Base-by-base conservation (phyloP, 139 green algal genomes). In the Asterochloris erici region DNA sequence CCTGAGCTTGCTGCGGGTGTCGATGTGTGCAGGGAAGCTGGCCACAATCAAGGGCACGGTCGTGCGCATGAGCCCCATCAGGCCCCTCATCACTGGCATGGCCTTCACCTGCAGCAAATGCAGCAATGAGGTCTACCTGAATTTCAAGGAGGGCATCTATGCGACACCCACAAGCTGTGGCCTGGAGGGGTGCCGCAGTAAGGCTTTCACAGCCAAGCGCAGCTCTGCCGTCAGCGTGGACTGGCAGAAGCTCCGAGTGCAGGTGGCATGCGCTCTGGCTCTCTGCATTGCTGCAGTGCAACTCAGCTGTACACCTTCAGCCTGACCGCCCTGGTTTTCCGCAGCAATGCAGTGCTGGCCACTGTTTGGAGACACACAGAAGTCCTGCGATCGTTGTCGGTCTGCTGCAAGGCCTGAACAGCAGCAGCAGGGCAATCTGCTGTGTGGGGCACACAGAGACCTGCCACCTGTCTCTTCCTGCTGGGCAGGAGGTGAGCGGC, bases 161-260 rank as follows among this genome's bases (percentile, higher is more conserved):
- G 81, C 76, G 21, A 82, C 86, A 14, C 95, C 95, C 1, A 84
- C 79, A 0, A 62, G 74, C 19, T 98, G 95, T 83, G 14, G 73
- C 61, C 83, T 73, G 17, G 82, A 88, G 10, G 87, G 92, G 28
- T 98, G 96, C 88, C 87, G 90, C 62, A 92, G 89, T 80, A 86
- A 86, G 14, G 91, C 77, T 15, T 97, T 98, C 73, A 75, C 68
- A 60, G 89, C 93, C 0, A 75, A 89, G 62, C 84, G 82, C n/a
- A 47, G 61, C 17, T 83, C 86, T 26, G 90, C 90, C 16, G 26
- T 83, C 77, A 83, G 92, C 86, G 84, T 93, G 10, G 95, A 98
- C 85, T 98, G 93, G 90, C 92, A 97, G 84, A 95, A 95, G 63
- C 71, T 98, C 0, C 80, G 91, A 12, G 70, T 98, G 64, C 93